A percentile compares a stretch with the other conserved stretches of the same genome.
Conservation (phyloP, 306 rosid species). For the Astragalus glycyphyllos region DNA sequence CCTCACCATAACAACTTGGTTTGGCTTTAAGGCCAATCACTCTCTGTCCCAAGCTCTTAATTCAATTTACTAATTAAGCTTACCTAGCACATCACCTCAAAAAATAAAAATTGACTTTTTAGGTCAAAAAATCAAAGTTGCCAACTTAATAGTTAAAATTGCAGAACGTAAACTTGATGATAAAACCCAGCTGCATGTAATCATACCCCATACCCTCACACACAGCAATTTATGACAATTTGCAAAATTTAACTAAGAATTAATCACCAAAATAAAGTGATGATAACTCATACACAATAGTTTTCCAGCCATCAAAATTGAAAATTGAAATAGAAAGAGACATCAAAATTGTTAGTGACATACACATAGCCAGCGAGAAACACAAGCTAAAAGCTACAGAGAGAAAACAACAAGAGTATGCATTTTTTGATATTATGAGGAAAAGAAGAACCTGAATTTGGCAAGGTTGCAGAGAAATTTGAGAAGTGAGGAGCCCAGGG, state of each 20-base stretch:
- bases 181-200: background rate
- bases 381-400: background rate
- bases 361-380: background rate
- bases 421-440: conserved; percentile 1
- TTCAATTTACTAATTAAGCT: conserved; percentile 29
- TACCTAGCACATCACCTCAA: background rate
- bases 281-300: no score
- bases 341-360: no score
- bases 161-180: background rate
- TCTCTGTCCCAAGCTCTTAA: conserved; percentile 14
- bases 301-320: no score
- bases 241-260: background rate
- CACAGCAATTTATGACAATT: background rate
- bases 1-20: conserved; percentile 6
- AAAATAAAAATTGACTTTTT: background rate
- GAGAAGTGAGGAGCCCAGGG: background rate
- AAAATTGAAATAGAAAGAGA: no score
- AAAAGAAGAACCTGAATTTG: conserved; percentile 34
- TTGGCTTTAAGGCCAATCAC: conserved; percentile 7
- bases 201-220: background rate
- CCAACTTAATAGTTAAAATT: background rate
- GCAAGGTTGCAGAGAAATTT: conserved; percentile 17
- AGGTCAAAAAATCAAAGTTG: conserved; percentile 4
- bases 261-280: background rate
- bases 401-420: background rate